Evolutionary conservation across 2,329 filamentous ascomycete genomes (phyloP).

Genomic region (Aspergillus costaricaensis): DNA sequence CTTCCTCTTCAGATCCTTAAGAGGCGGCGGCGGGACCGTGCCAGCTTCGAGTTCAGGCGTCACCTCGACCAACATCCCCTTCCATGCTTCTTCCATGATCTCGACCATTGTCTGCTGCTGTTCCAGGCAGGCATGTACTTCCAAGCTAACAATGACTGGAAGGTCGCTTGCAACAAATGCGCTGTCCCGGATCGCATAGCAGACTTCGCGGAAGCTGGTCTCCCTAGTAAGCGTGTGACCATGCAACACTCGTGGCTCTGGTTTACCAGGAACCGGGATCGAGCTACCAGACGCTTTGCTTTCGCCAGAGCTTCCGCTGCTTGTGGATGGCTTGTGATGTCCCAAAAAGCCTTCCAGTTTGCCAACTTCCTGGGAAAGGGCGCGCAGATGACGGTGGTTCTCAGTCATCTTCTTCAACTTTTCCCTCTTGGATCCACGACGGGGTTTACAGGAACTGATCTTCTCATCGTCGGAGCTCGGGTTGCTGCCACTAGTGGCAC

Average conservation of each 20-base stretch:
- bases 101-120: conserved; percentile 92
- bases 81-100: conserved; percentile 91
- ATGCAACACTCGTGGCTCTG: conserved; percentile 79
- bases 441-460: conserved; percentile 10
- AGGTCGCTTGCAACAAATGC: conserved; percentile 76
- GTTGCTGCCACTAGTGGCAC: conserved; percentile 31
- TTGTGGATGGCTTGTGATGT: conserved; percentile 23
- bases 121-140: conserved; percentile 78
- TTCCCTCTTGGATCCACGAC: conserved; percentile 25
- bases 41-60: conserved; percentile 58
- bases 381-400: conserved; percentile 14
- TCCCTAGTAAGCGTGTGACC: conserved; percentile 83
- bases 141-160: conserved; percentile 87
- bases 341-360: conserved; percentile 26
- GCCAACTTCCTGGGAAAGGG: conserved; percentile 19
- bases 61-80: conserved; percentile 68
- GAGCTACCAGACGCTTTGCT: background rate
- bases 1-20: conserved; percentile 72
- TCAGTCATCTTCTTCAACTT: conserved; percentile 21
- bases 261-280: conserved; percentile 34
- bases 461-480: conserved; percentile 28
- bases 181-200: conserved; percentile 72
- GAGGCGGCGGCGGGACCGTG: conserved; percentile 65
- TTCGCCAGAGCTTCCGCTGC: background rate
- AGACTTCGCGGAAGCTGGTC: conserved; percentile 86